phyloP scores from a whole-genome alignment of 2,329 filamentous ascomycete species.

The Gnomoniopsis sp. region DNA sequence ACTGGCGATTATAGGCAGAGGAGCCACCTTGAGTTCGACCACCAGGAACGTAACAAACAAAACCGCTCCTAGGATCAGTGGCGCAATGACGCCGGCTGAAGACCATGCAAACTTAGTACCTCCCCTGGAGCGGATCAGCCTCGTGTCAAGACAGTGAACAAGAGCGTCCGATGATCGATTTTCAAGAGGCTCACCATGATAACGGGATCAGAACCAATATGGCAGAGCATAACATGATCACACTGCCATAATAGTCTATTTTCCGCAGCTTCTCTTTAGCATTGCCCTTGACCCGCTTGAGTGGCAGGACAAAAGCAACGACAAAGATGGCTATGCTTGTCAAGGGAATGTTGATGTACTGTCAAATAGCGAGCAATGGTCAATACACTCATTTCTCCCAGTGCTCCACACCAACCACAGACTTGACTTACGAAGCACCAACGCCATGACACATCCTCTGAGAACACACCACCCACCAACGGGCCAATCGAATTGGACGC shows the following conservation, averaged over 20 bases:
- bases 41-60: conserved; percentile 10
- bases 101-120: conserved; percentile 14
- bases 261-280: conserved; percentile 8
- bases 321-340: conserved; percentile 14
- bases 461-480: conserved; percentile 12
- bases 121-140: conserved; percentile 1
- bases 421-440: conserved; percentile 12
- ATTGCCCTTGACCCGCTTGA: conserved; percentile 14
- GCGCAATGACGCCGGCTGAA: conserved; percentile 11
- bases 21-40: conserved; percentile 8
- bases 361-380: not conserved
- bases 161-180: too few relatives aligned
- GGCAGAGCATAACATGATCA: conserved; percentile 8
- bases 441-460: conserved; percentile 11
- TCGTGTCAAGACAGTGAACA: not conserved
- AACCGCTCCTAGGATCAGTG: conserved; percentile 8
- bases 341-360: conserved; percentile 20
- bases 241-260: conserved; percentile 16
- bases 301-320: conserved; percentile 14
- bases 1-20: not conserved
- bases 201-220: conserved; percentile 6
- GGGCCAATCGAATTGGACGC: conserved; percentile 14
- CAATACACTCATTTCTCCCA: not conserved
- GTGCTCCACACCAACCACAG: not conserved
- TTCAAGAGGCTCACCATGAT: not conserved